Evolutionary conservation across 2,329 filamentous ascomycete species (phyloP).

Genomic region (Talaromyces sp.): DNA sequence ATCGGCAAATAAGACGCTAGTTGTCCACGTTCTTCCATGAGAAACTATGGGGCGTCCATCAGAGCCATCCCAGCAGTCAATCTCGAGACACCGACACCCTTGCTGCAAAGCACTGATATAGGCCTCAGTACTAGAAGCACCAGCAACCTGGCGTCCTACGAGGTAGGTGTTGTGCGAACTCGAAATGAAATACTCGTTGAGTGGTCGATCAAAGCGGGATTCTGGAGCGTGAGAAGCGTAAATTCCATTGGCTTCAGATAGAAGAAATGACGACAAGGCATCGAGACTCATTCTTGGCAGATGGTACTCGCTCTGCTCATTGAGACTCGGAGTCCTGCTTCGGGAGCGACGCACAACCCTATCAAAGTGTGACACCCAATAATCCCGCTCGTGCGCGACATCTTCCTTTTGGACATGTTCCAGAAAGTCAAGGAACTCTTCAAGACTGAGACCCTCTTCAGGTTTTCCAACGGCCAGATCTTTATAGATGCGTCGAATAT

Average conservation of each 20-base stretch:
- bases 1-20: slow-evolving; percentile 81
- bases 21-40: slow-evolving; percentile 86
- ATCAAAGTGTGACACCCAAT: slow-evolving; percentile 70
- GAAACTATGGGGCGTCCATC: slow-evolving; percentile 85
- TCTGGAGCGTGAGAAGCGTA: slow-evolving; percentile 58
- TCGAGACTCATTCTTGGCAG: slow-evolving; percentile 67
- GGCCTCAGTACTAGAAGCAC: slow-evolving; percentile 87
- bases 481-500: slow-evolving; percentile 71
- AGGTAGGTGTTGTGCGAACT: slow-evolving; percentile 99
- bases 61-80: slow-evolving; percentile 95
- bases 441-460: slow-evolving; percentile 62
- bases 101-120: slow-evolving; percentile 86
- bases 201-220: slow-evolving; percentile 68
- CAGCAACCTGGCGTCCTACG: slow-evolving; percentile 81
- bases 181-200: slow-evolving; percentile 97
- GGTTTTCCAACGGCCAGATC: slow-evolving; percentile 52
- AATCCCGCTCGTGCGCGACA: slow-evolving; percentile 58
- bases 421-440: slow-evolving; percentile 74
- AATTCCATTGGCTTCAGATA: slow-evolving; percentile 68
- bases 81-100: slow-evolving; percentile 91
- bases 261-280: slow-evolving; percentile 72
- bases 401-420: slow-evolving; percentile 70
- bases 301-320: slow-evolving; percentile 41
- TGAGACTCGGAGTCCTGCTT: slow-evolving; percentile 41
- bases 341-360: slow-evolving; percentile 62